Evolutionary conservation across 257 asterid genomes (phyloP).

Genomic region (Jasminum sambac): DNA sequence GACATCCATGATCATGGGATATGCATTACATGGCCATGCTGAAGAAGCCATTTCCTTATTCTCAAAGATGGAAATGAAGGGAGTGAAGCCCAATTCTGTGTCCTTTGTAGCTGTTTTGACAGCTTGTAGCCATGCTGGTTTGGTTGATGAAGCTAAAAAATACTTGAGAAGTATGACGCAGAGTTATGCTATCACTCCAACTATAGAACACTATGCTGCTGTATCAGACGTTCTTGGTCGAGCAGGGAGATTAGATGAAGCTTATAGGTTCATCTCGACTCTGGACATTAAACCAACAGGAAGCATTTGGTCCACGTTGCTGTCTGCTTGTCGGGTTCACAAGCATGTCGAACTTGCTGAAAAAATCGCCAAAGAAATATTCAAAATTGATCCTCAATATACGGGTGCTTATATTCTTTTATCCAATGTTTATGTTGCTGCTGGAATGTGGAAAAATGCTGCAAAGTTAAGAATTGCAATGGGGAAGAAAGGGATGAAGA

Average conservation of each 20-base stretch:
- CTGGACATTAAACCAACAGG: conserved; percentile 69
- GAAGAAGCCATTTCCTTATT: conserved; percentile 63
- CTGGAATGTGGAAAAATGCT: conserved; percentile 81
- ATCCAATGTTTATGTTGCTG: conserved; percentile 64
- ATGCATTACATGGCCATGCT: conserved; percentile 75
- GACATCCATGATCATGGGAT: conserved; percentile 94
- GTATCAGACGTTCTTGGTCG: conserved; percentile 84
- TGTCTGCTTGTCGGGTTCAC: conserved; percentile 89
- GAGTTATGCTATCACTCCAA: conserved; percentile 52
- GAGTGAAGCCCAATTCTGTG: conserved; percentile 58
- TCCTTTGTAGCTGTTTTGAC: conserved; percentile 79
- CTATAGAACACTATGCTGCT: conserved; percentile 76
- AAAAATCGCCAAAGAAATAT: conserved; percentile 62
- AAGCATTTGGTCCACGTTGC: conserved; percentile 68
- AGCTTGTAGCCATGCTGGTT: conserved; percentile 93
- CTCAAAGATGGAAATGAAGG: conserved; percentile 60
- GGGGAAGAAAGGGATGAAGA: conserved; percentile 66
- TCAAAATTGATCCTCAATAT: conserved; percentile 53
- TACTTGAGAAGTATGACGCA: conserved; percentile 59
- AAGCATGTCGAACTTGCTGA: conserved; percentile 82
- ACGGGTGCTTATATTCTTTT: conserved; percentile 57
- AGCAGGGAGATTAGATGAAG: conserved; percentile 78
- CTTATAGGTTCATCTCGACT: conserved; percentile 54
- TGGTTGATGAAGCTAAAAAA: conserved; percentile 72
- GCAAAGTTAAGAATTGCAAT: conserved; percentile 51